Base-by-base conservation (phyloP, 2,329 filamentous ascomycete genomes). In the Arthrobotrys megalospora region DNA sequence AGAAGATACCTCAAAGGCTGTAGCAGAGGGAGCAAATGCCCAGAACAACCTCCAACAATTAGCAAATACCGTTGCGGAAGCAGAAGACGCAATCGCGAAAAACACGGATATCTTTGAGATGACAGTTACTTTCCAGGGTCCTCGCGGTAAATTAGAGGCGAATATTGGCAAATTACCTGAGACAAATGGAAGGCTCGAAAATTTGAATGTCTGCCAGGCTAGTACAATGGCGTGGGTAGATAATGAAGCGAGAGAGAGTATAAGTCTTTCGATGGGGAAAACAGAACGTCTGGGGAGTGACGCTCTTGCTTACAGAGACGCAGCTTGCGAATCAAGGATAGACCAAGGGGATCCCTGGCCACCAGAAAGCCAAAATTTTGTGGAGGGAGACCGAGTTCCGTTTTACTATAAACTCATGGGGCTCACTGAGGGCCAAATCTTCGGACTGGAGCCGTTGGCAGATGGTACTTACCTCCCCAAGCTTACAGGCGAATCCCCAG, bases 191-290 rank as follows among this genome's bases (percentile, higher is more conserved):
- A 16, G 45, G 12, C 60, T 78, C 0, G 38, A 71, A 12, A 65
- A 68, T 16, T 36, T 69, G 32, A 32, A 28, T 4, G 45, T 32
- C 2, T 78, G 75, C 36, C 60, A 78, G 34, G 1, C 36, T 11
- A 12, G 8, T 34, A 62, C 38, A 1, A 63, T 78, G 66, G 12
- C 34, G 7, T 78, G 75, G 75, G 45, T 67, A n/a, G 67, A 72
- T 52, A 6, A 48, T 5, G 28, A 21, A 7, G 8, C 34, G 5
- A 60, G 48, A 0, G 62, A 63, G 4, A 7, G 24, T 7, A 38
- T 53, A 6, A 36, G 3, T 6, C 58, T 78, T 28, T 52, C 60
- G 5, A 55, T 72, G 12, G 75, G 75, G 24, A 52, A 24, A 14
- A 67, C 67, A 6, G 60, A 45, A 38, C 38, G 41, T 1, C 24